Percentiles rank a stretch among this genome's conserved stretches.
Evolutionary conservation across 2,329 filamentous ascomycete genomes (phyloP).

Genomic region (Purpureocillium takamizusanense): DNA sequence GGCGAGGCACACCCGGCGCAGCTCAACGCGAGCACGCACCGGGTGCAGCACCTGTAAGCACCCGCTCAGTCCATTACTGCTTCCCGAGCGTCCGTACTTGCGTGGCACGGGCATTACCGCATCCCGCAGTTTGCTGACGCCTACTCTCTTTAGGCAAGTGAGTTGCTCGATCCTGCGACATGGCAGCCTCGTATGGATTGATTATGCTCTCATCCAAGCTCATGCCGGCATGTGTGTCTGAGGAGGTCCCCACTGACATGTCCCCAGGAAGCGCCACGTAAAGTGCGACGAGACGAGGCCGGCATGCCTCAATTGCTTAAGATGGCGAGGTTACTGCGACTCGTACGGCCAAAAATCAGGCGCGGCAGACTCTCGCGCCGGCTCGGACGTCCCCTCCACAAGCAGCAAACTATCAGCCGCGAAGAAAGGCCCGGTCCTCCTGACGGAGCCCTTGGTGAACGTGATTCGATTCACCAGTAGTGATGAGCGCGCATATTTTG

Average conservation of each 20-base stretch:
- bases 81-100: not conserved
- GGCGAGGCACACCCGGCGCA: slow-evolving; percentile 26
- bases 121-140: slow-evolving; percentile 3
- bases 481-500: slow-evolving; percentile 26
- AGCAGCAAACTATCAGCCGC: slow-evolving; percentile 18
- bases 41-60: slow-evolving; percentile 28
- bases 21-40: slow-evolving; percentile 27
- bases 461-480: slow-evolving; percentile 22
- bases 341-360: slow-evolving; percentile 16
- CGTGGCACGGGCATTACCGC: not conserved
- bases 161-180: slow-evolving; percentile 7
- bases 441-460: slow-evolving; percentile 23
- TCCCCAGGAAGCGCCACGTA: slow-evolving; percentile 27
- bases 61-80: not conserved
- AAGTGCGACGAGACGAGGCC: slow-evolving; percentile 33
- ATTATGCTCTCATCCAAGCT: not conserved
- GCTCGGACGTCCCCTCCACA: slow-evolving; percentile 4
- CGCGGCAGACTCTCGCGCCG: slow-evolving; percentile 3
- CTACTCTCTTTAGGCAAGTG: slow-evolving; percentile 20
- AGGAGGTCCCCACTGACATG: not conserved
- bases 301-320: slow-evolving; percentile 30
- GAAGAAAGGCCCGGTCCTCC: slow-evolving; percentile 18
- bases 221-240: not conserved
- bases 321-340: slow-evolving; percentile 30
- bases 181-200: too few species aligned